Conservation (phyloP, 2,329 filamentous ascomycete genomes). For the Aspergillus ustus region DNA sequence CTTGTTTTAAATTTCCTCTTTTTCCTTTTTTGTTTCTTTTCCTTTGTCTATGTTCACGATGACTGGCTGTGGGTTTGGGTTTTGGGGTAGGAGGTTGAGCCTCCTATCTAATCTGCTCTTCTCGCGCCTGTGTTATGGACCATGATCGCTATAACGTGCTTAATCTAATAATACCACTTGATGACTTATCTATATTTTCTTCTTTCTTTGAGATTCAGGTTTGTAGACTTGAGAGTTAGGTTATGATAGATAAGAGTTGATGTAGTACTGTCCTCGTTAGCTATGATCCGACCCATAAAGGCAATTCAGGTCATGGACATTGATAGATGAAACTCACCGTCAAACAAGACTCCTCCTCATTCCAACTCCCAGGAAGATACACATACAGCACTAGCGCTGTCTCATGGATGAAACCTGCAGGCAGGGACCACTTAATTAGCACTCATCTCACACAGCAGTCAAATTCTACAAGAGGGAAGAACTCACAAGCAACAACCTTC, state of each 20-base stretch:
- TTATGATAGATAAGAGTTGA: slow-evolving; percentile 49
- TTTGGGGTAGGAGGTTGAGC: not conserved
- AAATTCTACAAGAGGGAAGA: not conserved
- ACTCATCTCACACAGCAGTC: not conserved
- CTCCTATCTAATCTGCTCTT: not conserved
- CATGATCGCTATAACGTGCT: slow-evolving; percentile 15
- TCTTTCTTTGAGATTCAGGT: not conserved
- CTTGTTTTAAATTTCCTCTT: slow-evolving; percentile 19
- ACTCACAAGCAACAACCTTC: slow-evolving; percentile 84
- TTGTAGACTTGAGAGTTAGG: not conserved
- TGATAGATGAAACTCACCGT: slow-evolving; percentile 41
- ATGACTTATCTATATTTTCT: slow-evolving; percentile 16
- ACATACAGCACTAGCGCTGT: slow-evolving; percentile 53
- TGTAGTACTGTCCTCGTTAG: slow-evolving; percentile 44
- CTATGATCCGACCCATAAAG: not conserved
- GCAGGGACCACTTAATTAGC: not conserved
- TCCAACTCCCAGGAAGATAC: slow-evolving; percentile 47
- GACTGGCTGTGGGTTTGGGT: slow-evolving; percentile 17
- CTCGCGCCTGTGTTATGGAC: slow-evolving; percentile 12
- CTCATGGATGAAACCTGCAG: slow-evolving; percentile 49
- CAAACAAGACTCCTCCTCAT: slow-evolving; percentile 51
- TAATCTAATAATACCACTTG: slow-evolving; percentile 20
- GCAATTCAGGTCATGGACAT: too few species aligned
- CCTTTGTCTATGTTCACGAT: slow-evolving; percentile 13
- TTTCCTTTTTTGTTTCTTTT: slow-evolving; percentile 17